Evolutionary conservation across 169 alveolate species (phyloP).

Genomic region (Cryptosporidium muris): DNA sequence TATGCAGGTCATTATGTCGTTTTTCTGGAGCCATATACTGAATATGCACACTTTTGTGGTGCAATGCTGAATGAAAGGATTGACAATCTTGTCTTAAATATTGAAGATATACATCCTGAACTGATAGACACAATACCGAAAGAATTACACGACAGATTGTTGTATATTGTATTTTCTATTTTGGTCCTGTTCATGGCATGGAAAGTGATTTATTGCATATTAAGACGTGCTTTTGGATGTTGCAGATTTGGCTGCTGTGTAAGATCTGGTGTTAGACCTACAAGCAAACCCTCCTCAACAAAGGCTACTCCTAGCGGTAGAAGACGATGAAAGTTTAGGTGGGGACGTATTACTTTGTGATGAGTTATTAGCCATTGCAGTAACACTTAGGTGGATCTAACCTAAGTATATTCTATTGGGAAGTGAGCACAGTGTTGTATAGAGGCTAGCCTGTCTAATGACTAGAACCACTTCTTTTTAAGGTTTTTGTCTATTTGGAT

Average conservation of each 20-base stretch:
- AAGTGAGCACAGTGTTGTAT: too few relatives aligned
- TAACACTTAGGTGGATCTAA: background rate
- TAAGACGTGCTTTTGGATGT: constrained; percentile 20
- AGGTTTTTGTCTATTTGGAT: too few relatives aligned
- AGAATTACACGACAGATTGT: constrained; percentile 22
- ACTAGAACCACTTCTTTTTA: too few relatives aligned
- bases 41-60: background rate
- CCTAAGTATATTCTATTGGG: background rate
- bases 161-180: constrained; percentile 25
- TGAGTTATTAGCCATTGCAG: background rate
- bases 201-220: constrained; percentile 4
- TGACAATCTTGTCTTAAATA: constrained; percentile 20
- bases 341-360: background rate
- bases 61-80: constrained; percentile 30
- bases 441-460: too few relatives aligned
- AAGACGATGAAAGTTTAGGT: constrained; percentile 16
- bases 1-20: constrained; percentile 1
- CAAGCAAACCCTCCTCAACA: constrained; percentile 26
- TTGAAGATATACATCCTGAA: constrained; percentile 25
- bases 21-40: constrained; percentile 18
- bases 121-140: constrained; percentile 38
- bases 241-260: background rate
- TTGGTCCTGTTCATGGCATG: constrained; percentile 12
- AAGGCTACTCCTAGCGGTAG: constrained; percentile 63
- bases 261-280: constrained; percentile 4